A percentile compares a stretch with the other conserved stretches of the same genome.
Evolutionary conservation across 2,329 filamentous ascomycete genomes (phyloP).

Genomic region (Diplodia intermedia): DNA sequence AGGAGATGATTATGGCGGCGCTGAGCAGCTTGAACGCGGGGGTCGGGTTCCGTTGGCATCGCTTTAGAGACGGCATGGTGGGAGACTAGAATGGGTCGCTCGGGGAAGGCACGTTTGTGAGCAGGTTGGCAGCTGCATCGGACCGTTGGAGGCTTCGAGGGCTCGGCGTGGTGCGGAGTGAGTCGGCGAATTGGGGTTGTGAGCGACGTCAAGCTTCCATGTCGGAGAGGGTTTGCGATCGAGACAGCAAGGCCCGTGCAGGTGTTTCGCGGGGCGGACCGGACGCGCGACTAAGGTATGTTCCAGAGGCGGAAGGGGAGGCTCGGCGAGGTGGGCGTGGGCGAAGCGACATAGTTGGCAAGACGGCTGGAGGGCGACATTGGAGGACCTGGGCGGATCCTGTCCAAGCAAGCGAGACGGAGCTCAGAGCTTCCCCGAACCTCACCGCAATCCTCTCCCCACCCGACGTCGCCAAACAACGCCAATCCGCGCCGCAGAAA

Average conservation of each 20-base stretch:
- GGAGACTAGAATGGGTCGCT: slow-evolving; percentile 6
- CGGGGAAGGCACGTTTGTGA: background rate
- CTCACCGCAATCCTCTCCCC: slow-evolving; percentile 11
- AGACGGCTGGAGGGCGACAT: slow-evolving; percentile 19
- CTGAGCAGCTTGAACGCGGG: slow-evolving; percentile 52
- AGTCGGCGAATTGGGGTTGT: background rate
- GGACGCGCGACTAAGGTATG: background rate
- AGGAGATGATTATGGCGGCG: slow-evolving; percentile 49
- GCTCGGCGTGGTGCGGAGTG: slow-evolving; percentile 8
- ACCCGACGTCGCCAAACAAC: background rate
- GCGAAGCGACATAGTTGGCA: slow-evolving; percentile 30
- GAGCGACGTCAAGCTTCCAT: slow-evolving; percentile 28
- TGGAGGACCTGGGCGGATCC: slow-evolving; percentile 26
- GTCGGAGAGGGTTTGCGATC: slow-evolving; percentile 5
- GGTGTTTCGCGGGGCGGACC: background rate
- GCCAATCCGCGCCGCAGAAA: slow-evolving; percentile 33
- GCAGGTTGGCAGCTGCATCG: slow-evolving; percentile 23
- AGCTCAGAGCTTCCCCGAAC: slow-evolving; percentile 29
- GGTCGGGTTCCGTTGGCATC: slow-evolving; percentile 44
- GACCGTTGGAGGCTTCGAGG: slow-evolving; percentile 7
- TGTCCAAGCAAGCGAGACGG: slow-evolving; percentile 28
- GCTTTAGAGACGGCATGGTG: slow-evolving; percentile 39
- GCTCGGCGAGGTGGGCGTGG: slow-evolving; percentile 7
- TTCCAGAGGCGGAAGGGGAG: slow-evolving; percentile 24
- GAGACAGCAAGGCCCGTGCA: background rate